Conservation (phyloP, 371 early-diverging fungal species). For the Apophysomyces variabilis region DNA sequence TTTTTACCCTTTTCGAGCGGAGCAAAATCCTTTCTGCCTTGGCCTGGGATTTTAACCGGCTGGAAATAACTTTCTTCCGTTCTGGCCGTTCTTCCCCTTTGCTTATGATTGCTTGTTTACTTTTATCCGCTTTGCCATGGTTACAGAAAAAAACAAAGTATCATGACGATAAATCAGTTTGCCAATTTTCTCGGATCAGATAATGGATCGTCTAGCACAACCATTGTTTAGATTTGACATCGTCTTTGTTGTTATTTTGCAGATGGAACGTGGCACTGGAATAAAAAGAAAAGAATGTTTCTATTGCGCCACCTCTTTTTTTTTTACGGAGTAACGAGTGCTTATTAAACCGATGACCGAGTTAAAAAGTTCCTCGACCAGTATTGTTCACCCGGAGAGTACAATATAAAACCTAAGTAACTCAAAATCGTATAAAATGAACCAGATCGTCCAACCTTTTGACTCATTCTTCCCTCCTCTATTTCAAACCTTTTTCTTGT, state of each 20-base stretch:
- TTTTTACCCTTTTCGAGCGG: slow-evolving; percentile 1
- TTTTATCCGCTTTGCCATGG: no score
- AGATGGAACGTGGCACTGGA: no score
- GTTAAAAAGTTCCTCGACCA: not conserved
- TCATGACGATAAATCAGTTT: not conserved
- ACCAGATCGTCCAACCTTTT: not conserved
- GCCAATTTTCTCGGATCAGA: slow-evolving; percentile 1
- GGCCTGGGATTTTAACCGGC: slow-evolving; percentile 3
- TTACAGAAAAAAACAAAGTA: no score
- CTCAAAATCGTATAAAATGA: not conserved
- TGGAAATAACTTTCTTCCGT: slow-evolving; percentile 9
- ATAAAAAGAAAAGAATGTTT: not conserved
- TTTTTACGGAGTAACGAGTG: not conserved
- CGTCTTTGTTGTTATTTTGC: no score
- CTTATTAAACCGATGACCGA: slow-evolving; percentile 10
- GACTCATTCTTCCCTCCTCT: not conserved
- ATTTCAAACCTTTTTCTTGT: not conserved
- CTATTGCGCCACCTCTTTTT: slow-evolving; percentile 1
- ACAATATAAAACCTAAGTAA: not conserved
- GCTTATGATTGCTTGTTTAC: no score
- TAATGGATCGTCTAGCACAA: not conserved
- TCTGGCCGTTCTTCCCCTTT: no score
- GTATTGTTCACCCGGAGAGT: not conserved
- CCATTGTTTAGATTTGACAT: not conserved
- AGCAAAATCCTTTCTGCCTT: not conserved